These are phyloP conservation scores for Lasiodiplodia hormozganensis DNA, from an alignment of 2,329 filamentous ascomycete genomes.

Conservation along the genomic window DNA sequence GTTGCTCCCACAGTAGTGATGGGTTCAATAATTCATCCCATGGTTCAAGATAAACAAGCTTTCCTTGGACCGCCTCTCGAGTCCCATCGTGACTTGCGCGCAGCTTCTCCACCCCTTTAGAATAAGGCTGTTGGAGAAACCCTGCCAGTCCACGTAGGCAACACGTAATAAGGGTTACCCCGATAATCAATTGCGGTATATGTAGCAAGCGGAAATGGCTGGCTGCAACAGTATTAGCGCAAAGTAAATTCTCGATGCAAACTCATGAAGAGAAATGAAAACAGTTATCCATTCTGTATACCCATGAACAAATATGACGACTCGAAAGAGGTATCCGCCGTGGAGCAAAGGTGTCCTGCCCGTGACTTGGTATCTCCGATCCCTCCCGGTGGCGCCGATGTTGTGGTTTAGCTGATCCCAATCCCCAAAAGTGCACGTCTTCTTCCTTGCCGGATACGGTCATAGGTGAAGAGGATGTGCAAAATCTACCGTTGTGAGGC, in stretches of 20 bases:
- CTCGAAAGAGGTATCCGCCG: slow-evolving; percentile 1
- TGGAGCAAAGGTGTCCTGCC: not conserved
- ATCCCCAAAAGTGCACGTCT: not conserved
- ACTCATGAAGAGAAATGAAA: not conserved
- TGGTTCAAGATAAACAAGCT: not conserved
- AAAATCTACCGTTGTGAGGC: not conserved
- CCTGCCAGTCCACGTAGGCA: no score
- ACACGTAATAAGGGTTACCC: no score
- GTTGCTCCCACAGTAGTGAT: not conserved
- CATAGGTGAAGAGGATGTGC: not conserved
- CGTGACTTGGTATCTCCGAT: slow-evolving; percentile 10
- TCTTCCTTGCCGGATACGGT: not conserved
- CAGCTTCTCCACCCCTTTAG: not conserved
- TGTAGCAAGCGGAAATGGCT: not conserved
- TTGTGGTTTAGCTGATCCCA: not conserved
- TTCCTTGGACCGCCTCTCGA: not conserved
- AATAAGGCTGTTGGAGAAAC: no score
- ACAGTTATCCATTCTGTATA: slow-evolving; percentile 8
- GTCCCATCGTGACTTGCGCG: not conserved
- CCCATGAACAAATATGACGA: not conserved
- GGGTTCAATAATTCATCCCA: not conserved
- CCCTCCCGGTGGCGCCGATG: not conserved
- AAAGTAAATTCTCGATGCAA: not conserved
- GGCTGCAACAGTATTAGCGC: not conserved
- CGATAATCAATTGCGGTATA: not conserved